A percentile compares a stretch with the other conserved stretches of the same genome.
These are phyloP conservation scores for Botrytis pseudocinerea DNA, from an alignment of 2,329 filamentous ascomycete genomes.

Conservation along the genomic window DNA sequence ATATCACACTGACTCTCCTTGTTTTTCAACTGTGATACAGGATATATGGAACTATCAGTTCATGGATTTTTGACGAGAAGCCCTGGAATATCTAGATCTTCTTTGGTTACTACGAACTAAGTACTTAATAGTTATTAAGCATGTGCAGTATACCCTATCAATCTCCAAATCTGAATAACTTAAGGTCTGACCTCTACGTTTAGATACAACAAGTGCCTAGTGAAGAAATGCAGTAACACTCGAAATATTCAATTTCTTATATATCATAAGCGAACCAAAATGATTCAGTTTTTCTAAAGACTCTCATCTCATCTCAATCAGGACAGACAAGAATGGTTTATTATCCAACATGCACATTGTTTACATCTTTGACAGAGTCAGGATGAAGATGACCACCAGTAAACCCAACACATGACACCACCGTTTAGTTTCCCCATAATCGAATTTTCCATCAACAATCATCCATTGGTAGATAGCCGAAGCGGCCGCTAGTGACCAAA, in stretches of 20 bases:
- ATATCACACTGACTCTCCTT: too few relatives aligned
- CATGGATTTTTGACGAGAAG: too few relatives aligned
- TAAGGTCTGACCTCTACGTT: background rate
- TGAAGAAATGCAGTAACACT: background rate
- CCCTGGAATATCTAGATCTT: too few relatives aligned
- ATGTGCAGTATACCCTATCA: background rate
- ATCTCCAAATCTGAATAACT: background rate
- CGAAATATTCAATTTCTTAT: background rate
- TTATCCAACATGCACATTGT: background rate
- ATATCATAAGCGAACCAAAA: background rate
- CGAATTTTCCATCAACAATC: background rate
- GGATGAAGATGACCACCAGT: background rate
- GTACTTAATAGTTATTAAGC: too few relatives aligned
- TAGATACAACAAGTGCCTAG: background rate
- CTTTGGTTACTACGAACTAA: too few relatives aligned
- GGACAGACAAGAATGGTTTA: background rate
- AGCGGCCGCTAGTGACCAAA: background rate
- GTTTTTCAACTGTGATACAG: too few relatives aligned
- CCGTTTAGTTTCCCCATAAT: background rate
- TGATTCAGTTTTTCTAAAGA: background rate
- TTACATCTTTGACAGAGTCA: background rate
- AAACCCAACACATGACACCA: background rate
- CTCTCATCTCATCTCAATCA: background rate
- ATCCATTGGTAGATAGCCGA: slow-evolving; percentile 2
- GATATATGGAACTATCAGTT: too few relatives aligned